Base-by-base conservation (phyloP, 345 rosid genomes). In the Eucalyptus polybractea region DNA sequence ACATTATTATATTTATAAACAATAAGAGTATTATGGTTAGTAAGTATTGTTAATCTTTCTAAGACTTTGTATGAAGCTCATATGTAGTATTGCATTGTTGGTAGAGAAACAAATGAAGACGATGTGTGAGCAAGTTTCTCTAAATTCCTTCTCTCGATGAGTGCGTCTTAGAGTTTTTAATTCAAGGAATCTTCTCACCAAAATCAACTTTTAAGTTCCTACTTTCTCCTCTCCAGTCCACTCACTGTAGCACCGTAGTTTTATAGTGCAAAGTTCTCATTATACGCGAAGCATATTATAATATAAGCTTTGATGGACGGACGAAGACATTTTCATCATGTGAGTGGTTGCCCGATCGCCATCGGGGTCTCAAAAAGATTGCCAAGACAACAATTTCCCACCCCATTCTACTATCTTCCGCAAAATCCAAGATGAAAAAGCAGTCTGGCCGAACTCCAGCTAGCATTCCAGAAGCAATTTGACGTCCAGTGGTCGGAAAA, bases 11-110 rank as follows among this genome's bases (percentile, higher is more conserved):
- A 50, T 50, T 22, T 56, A 58, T 58, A 22, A 58, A 58, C 65
- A 22, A 54, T 8, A 54, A 56, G 29, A 9, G 53, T 50, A 3
- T 15, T 50, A 50, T 50, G 19, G 7, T 50, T 50, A 50, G 19
- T 56, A 10, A 56, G 27, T 22, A 29, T n/a, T 29, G 5, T 62
- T 97, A 96, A 80, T 94, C 97, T 12, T 93, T 94, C 86, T 89
- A 95, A 85, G 98, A 96, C 90, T 44, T 44, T 58, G 29, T 25
- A 58, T 10, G 65, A 58, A 58, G 67, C 14, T 60, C 67, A 31
- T 10, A 69, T 17, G 80, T 37, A 10, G 44, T 33, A 69, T 19
- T 69, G 80, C 42, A 3, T 17, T 33, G 42, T 33, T 69, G 7
- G 80, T 33, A 17, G 80, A 69, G 44, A 17, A 69, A 37, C 80